Percentiles rank a stretch among this genome's conserved stretches.
These are phyloP conservation scores for Trichoderma polysporum DNA, from an alignment of 2,329 filamentous ascomycete species.

Conservation along the genomic window DNA sequence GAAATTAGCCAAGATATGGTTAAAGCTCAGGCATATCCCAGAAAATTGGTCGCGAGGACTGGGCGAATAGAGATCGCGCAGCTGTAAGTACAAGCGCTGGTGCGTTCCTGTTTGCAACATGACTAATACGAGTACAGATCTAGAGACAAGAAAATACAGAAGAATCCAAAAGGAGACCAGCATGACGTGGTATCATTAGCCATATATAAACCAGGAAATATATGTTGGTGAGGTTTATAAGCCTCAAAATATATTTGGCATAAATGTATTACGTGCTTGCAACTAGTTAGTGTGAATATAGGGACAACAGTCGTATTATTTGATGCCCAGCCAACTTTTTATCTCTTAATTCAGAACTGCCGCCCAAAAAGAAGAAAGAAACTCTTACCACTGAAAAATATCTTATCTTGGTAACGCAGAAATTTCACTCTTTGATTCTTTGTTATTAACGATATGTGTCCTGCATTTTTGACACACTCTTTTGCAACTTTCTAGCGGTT, in stretches of 20 bases:
- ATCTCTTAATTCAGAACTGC: neutral
- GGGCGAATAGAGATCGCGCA: neutral
- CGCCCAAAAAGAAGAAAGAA: neutral
- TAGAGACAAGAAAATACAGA: neutral
- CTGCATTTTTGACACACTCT: neutral
- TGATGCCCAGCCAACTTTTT: neutral
- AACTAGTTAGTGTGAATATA: no score
- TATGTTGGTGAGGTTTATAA: slow-evolving; percentile 5
- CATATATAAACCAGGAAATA: neutral
- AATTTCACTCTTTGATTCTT: no score
- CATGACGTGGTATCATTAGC: neutral
- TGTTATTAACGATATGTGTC: neutral
- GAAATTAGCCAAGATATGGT: neutral
- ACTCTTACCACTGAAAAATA: neutral
- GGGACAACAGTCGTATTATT: no score
- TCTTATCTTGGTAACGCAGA: neutral
- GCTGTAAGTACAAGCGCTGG: neutral
- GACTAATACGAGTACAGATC: neutral
- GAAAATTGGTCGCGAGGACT: neutral
- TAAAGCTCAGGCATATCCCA: no score
- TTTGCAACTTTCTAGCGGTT: neutral
- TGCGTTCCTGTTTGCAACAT: neutral
- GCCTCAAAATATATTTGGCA: neutral
- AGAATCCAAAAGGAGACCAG: neutral
- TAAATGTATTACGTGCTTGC: neutral